Conservation (phyloP, 257 asterid genomes). For the Forsythia viridissima region DNA sequence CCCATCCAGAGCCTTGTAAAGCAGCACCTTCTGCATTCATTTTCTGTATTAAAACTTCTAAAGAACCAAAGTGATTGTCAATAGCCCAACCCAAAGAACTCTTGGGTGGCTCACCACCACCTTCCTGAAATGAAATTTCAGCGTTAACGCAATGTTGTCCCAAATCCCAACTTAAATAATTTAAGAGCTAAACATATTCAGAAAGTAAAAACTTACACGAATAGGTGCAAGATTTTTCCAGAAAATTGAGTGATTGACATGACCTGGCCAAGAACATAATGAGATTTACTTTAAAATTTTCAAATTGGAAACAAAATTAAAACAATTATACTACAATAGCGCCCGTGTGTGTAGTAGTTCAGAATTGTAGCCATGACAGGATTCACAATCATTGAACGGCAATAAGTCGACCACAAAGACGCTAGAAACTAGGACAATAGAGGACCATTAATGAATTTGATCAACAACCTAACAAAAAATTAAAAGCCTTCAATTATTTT, state of each 20-base stretch:
- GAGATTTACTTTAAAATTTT: neutral
- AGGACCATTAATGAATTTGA: neutral
- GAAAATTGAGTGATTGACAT: slow-evolving; percentile 79
- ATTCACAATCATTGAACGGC: neutral
- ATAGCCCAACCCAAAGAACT: slow-evolving; percentile 66
- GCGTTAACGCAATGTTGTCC: neutral
- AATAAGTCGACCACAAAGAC: neutral
- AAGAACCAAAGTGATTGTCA: slow-evolving; percentile 64
- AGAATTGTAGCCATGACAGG: neutral
- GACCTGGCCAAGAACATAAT: slow-evolving; percentile 43
- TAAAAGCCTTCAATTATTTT: neutral
- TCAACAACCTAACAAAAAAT: neutral
- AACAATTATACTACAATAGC: neutral
- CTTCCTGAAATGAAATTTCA: slow-evolving; percentile 52
- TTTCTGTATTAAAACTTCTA: slow-evolving; percentile 63
- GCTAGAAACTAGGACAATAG: neutral
- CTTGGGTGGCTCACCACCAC: slow-evolving; percentile 83
- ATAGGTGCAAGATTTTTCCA: slow-evolving; percentile 83
- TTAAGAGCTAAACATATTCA: neutral
- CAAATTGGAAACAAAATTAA: neutral
- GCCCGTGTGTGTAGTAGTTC: neutral
- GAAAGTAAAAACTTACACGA: slow-evolving; percentile 41
- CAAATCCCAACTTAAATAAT: neutral
- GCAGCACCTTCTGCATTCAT: slow-evolving; percentile 87
- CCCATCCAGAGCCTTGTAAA: slow-evolving; percentile 92